Conservation (phyloP, 192 early-diverging fungal genomes). For the Mortierella alpina region DNA sequence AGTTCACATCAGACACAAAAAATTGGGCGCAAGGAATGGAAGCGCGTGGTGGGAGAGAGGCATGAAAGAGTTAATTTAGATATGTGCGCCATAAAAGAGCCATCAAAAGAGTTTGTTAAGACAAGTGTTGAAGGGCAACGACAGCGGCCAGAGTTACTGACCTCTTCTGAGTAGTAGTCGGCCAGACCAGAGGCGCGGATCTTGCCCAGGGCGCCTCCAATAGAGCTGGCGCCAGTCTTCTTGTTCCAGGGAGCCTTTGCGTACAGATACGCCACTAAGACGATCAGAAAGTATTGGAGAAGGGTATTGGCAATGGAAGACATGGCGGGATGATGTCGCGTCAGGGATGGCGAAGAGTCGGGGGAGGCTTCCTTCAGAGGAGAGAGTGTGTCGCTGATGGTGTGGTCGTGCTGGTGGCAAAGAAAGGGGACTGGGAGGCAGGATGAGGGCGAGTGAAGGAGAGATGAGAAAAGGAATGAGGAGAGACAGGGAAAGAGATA, state of each 20-base stretch:
- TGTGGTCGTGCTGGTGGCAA: not conserved
- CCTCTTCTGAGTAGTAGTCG: constrained; percentile 4
- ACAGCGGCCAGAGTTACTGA: not conserved
- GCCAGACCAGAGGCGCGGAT: constrained; percentile 7
- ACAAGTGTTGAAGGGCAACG: not conserved
- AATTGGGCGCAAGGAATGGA: not conserved
- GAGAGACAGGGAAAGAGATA: not conserved
- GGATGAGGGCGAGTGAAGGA: not conserved
- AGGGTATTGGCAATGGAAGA: constrained; percentile 6
- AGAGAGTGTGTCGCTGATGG: not conserved
- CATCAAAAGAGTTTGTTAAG: too few relatives aligned
- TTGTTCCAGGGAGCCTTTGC: constrained; percentile 2
- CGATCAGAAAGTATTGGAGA: constrained; percentile 16
- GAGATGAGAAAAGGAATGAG: not conserved
- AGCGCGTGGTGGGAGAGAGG: not conserved
- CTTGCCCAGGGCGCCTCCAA: not conserved
- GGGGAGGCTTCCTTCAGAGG: not conserved
- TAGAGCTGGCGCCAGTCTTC: constrained; percentile 2
- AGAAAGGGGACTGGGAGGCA: not conserved
- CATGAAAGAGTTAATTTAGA: not conserved
- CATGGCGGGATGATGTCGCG: not conserved
- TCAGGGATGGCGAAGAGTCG: not conserved
- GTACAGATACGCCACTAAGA: constrained; percentile 14
- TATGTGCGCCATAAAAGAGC: too few relatives aligned
- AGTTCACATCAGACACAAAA: not conserved